Percentiles rank a stretch among this genome's conserved stretches.
Evolutionary conservation across 352 stramenopile genomes (phyloP).

Genomic region (Albugo laibachii): DNA sequence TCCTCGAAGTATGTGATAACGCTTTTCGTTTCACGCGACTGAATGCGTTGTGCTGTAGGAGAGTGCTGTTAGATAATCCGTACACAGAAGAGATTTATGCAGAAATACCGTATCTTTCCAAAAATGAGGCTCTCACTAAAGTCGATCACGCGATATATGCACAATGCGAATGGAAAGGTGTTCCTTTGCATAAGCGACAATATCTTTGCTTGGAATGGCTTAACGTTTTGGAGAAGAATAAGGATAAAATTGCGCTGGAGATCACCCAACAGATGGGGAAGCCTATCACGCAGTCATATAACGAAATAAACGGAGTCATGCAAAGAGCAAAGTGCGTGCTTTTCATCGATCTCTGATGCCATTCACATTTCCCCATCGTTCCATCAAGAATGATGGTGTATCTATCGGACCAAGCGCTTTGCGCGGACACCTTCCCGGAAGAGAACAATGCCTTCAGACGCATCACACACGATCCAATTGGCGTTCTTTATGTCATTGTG

Average conservation of each 20-base stretch:
- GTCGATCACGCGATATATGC: slow-evolving; percentile 28
- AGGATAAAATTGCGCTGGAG: slow-evolving; percentile 38
- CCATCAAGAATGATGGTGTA: slow-evolving; percentile 31
- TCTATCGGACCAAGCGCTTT: slow-evolving; percentile 39
- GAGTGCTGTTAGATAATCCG: slow-evolving; percentile 27
- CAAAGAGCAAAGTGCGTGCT: slow-evolving; percentile 27
- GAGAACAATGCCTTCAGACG: slow-evolving; percentile 48
- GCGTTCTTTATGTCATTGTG: slow-evolving; percentile 70
- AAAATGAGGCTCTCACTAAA: slow-evolving; percentile 27
- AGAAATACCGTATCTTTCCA: slow-evolving; percentile 38
- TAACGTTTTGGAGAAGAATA: slow-evolving; percentile 24
- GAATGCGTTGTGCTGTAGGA: no score
- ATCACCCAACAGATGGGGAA: slow-evolving; percentile 78
- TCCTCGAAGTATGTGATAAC: no score
- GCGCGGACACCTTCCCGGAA: slow-evolving; percentile 34
- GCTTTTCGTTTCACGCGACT: no score
- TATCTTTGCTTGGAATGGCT: slow-evolving; percentile 43
- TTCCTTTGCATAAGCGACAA: slow-evolving; percentile 34
- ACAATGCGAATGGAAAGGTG: slow-evolving; percentile 35
- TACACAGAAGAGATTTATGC: slow-evolving; percentile 44
- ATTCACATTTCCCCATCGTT: neutral
- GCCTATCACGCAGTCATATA: slow-evolving; percentile 43
- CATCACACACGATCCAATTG: slow-evolving; percentile 66
- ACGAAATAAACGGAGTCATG: slow-evolving; percentile 55
- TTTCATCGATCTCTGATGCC: neutral